A percentile compares a stretch with the other conserved stretches of the same genome.
phyloP scores from a whole-genome alignment of 2,329 filamentous ascomycete genomes.

The Sporothrix brunneoviolacea region DNA sequence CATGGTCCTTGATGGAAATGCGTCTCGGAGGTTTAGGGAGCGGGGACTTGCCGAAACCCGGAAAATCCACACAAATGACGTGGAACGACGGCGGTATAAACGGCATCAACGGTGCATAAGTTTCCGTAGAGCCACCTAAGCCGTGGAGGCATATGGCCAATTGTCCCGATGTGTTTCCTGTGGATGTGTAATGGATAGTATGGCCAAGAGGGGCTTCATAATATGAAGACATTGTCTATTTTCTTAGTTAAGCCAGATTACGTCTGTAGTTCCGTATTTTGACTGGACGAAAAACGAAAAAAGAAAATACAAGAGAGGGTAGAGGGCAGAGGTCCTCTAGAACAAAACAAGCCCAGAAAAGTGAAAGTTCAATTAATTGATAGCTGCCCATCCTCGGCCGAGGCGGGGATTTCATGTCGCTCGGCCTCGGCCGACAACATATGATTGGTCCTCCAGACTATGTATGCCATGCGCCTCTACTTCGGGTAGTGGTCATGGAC shows the following conservation, averaged over 20 bases:
- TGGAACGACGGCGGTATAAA: constrained; percentile 16
- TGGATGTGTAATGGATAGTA: constrained; percentile 3
- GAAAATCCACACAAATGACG: constrained; percentile 23
- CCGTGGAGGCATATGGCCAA: constrained; percentile 25
- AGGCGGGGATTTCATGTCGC: neutral
- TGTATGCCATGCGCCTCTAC: no score
- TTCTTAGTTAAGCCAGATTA: no score
- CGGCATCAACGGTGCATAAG: constrained; percentile 20
- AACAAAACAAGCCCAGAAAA: neutral
- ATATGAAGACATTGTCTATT: neutral
- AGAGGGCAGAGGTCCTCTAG: neutral
- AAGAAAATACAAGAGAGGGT: neutral
- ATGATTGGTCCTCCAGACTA: no score
- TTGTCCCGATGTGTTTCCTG: constrained; percentile 19
- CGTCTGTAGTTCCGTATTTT: no score
- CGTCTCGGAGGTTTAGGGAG: constrained; percentile 6
- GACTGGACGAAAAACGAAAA: neutral
- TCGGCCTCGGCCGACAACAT: constrained; percentile 2
- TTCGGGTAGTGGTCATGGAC: neutral
- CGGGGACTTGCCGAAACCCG: constrained; percentile 24
- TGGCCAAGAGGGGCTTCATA: constrained; percentile 4
- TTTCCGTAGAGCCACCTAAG: constrained; percentile 22
- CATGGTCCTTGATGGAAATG: constrained; percentile 22
- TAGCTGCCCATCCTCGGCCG: no score
- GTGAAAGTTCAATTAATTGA: no score